Conservation (phyloP, 805 yeast genomes). For the Candida sonorensis region DNA sequence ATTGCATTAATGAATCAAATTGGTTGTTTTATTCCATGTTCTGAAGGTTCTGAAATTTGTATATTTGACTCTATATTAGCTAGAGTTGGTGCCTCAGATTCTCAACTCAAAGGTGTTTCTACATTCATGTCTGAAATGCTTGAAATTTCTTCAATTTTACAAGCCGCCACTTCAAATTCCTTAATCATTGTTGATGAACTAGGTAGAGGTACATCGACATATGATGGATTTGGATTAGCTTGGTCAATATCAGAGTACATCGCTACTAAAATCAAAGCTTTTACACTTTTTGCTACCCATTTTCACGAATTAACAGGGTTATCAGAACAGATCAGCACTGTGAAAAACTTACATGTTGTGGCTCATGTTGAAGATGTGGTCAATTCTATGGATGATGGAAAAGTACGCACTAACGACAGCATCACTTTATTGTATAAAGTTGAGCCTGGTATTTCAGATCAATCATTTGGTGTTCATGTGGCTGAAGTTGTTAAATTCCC, state of each 20-base stretch:
- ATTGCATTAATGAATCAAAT: slow-evolving; percentile 82
- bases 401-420: slow-evolving; percentile 43
- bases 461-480: slow-evolving; percentile 96
- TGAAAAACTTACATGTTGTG: slow-evolving; percentile 82
- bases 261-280: slow-evolving; percentile 62
- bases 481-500: slow-evolving; percentile 96
- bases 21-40: slow-evolving; percentile 83
- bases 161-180: slow-evolving; percentile 71
- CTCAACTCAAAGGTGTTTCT: slow-evolving; percentile 93
- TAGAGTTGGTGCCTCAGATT: slow-evolving; percentile 98
- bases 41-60: slow-evolving; percentile 64
- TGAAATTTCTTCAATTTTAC: slow-evolving; percentile 83
- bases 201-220: slow-evolving; percentile 91
- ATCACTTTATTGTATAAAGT: slow-evolving; percentile 88
- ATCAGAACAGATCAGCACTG: slow-evolving; percentile 54
- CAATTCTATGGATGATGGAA: slow-evolving; percentile 15
- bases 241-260: slow-evolving; percentile 93
- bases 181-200: slow-evolving; percentile 88
- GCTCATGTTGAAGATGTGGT: slow-evolving; percentile 67
- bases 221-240: slow-evolving; percentile 97
- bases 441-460: slow-evolving; percentile 93
- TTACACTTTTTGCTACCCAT: slow-evolving; percentile 92
- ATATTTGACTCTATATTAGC: slow-evolving; percentile 89
- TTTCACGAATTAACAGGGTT: slow-evolving; percentile 91
- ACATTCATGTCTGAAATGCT: slow-evolving; percentile 97